Evolutionary conservation across 78 protist species (phyloP).

Genomic region (Protostelium mycophagum): DNA sequence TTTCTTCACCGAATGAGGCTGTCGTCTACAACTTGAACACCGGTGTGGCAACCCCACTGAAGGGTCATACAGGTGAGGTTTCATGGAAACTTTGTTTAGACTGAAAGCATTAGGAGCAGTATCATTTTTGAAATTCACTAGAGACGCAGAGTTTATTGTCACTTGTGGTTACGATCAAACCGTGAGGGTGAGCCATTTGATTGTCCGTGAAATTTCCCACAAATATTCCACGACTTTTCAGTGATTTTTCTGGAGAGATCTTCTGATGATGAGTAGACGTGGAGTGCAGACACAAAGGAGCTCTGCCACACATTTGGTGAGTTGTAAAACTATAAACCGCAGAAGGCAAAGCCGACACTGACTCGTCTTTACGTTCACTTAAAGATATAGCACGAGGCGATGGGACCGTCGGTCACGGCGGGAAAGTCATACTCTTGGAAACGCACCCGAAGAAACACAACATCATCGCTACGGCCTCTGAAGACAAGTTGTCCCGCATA

Average conservation of each 20-base stretch:
- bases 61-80: no score
- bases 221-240: no score
- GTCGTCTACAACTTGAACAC: background rate
- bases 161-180: background rate
- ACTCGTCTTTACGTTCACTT: background rate
- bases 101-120: no score
- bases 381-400: background rate
- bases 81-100: no score
- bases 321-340: no score
- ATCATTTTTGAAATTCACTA: background rate
- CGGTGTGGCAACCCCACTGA: background rate
- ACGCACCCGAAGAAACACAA: background rate
- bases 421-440: background rate
- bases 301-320: background rate
- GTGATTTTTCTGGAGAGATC: background rate
- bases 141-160: background rate
- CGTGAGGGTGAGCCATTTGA: background rate
- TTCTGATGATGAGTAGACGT: background rate
- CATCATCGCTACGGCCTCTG: background rate
- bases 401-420: background rate
- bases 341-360: background rate
- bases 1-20: background rate
- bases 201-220: no score
- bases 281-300: background rate
- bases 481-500: background rate